Evolutionary conservation across 2,329 filamentous ascomycete genomes (phyloP).

Genomic region (Hymenoscyphus linearis): DNA sequence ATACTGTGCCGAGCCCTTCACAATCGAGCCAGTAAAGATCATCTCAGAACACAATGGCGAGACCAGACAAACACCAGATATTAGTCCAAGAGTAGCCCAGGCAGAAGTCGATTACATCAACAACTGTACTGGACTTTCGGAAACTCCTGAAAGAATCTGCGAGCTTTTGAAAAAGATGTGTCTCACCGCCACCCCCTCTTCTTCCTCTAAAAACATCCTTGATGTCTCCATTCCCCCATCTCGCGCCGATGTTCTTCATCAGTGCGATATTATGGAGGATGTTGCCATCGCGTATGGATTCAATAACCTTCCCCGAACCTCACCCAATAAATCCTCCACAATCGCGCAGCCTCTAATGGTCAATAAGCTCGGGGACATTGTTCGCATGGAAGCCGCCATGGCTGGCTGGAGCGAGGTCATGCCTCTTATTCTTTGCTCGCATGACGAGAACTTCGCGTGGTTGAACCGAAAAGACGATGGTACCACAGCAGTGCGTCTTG

Average conservation of each 20-base stretch:
- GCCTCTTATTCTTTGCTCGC: conserved; percentile 92
- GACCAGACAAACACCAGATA: conserved; percentile 73
- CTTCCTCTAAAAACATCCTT: conserved; percentile 62
- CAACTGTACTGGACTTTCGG: conserved; percentile 76
- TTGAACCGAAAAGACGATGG: conserved; percentile 87
- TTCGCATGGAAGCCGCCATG: conserved; percentile 84
- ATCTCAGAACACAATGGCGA: conserved; percentile 86
- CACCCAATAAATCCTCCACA: conserved; percentile 79
- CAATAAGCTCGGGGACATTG: conserved; percentile 92
- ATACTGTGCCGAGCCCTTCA: conserved; percentile 84
- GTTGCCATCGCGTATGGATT: conserved; percentile 95
- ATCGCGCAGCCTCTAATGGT: conserved; percentile 82
- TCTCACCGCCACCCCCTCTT: conserved; percentile 71
- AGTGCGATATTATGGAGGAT: conserved; percentile 98
- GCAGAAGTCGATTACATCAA: conserved; percentile 94
- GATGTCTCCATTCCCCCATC: conserved; percentile 83
- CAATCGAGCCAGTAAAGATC: conserved; percentile 88
- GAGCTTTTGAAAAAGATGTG: conserved; percentile 85
- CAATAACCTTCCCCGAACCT: conserved; percentile 85
- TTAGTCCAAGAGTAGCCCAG: conserved; percentile 69
- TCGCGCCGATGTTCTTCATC: conserved; percentile 88
- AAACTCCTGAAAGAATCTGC: conserved; percentile 71
- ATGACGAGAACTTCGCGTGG: conserved; percentile 97
- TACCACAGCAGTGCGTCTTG: conserved; percentile 73
- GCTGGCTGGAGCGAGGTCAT: conserved; percentile 95